Conservation (phyloP, 805 yeast species). For the Jamesozyma rosinii region DNA sequence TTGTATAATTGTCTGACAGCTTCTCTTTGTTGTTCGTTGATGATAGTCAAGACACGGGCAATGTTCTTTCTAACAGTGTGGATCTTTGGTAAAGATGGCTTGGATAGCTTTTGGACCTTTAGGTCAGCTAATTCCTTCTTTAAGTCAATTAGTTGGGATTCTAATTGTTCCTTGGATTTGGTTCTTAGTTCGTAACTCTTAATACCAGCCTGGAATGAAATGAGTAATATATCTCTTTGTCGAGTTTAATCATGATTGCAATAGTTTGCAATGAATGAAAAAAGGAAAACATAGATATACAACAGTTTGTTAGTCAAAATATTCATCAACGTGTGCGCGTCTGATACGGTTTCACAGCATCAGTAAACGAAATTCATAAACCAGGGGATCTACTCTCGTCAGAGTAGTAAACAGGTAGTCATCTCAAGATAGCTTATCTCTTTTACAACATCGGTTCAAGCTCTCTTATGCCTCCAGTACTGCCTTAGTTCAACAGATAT, state of each 20-base stretch:
- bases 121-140: slow-evolving; percentile 93
- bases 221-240: no score
- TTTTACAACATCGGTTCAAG: no score
- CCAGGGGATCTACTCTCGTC: no score
- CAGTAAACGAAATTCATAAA: no score
- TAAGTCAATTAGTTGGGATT: slow-evolving; percentile 86
- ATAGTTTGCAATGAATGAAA: no score
- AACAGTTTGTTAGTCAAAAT: not conserved
- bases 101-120: slow-evolving; percentile 90
- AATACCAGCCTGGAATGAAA: slow-evolving; percentile 54
- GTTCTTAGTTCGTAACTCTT: slow-evolving; percentile 95
- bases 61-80: slow-evolving; percentile 96
- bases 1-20: slow-evolving; percentile 90
- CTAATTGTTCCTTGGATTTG: slow-evolving; percentile 94
- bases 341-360: not conserved
- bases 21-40: slow-evolving; percentile 93
- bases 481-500: no score
- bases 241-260: no score
- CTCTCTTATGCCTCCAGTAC: no score
- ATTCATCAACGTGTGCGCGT: not conserved
- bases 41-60: slow-evolving; percentile 95
- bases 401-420: no score
- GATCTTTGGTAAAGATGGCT: slow-evolving; percentile 91
- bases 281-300: no score
- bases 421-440: no score